Conservation (phyloP, 2,329 filamentous ascomycete species). For the Pestalotiopsis sp. region DNA sequence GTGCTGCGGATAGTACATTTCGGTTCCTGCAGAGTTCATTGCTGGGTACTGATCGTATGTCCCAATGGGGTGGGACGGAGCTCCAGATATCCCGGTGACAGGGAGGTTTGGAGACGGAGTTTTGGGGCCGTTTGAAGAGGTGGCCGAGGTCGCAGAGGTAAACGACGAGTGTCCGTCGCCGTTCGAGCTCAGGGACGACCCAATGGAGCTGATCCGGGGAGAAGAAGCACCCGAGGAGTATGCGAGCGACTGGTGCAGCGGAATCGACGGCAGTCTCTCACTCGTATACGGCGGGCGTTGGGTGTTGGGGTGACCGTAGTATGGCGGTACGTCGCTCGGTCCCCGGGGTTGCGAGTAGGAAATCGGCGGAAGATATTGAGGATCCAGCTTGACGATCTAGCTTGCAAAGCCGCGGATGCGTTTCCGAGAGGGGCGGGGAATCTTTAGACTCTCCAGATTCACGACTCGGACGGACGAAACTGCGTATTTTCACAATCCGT, state of each 20-base stretch:
- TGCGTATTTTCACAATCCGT: neutral
- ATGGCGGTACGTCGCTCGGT: conserved; percentile 67
- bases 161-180: conserved; percentile 57
- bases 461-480: conserved; percentile 11
- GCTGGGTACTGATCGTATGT: conserved; percentile 49
- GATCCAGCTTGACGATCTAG: conserved; percentile 88
- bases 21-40: conserved; percentile 83
- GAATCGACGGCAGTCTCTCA: conserved; percentile 73
- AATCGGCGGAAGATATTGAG: conserved; percentile 68
- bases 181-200: conserved; percentile 56
- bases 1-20: conserved; percentile 84
- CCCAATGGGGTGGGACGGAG: conserved; percentile 39
- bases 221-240: conserved; percentile 74
- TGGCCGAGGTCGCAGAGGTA: conserved; percentile 54
- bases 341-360: conserved; percentile 82
- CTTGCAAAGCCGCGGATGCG: conserved; percentile 29
- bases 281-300: conserved; percentile 69
- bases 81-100: conserved; percentile 47
- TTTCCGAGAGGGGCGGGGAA: conserved; percentile 6
- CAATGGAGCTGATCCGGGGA: conserved; percentile 76
- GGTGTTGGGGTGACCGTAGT: conserved; percentile 68
- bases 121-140: conserved; percentile 68
- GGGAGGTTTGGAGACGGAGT: conserved; percentile 75
- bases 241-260: conserved; percentile 69
- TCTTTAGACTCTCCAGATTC: neutral